phyloP scores from a whole-genome alignment of 2,329 filamentous ascomycete genomes.

The Colletotrichum siamense region DNA sequence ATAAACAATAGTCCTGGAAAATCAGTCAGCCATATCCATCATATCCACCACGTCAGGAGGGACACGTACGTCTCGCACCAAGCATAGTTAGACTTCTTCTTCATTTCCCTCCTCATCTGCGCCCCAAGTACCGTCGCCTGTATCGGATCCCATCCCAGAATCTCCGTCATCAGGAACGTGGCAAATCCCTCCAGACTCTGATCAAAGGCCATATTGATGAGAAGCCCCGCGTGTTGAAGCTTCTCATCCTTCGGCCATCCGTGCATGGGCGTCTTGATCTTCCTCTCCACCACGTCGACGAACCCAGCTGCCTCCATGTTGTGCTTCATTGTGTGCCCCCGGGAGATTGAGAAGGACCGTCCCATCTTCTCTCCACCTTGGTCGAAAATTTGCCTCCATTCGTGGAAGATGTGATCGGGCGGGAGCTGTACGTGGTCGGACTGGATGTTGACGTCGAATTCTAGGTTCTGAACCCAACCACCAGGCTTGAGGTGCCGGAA shows the following conservation, averaged over 20 bases:
- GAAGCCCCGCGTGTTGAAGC: constrained; percentile 18
- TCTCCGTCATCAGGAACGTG: constrained; percentile 29
- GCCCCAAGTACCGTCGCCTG: constrained; percentile 28
- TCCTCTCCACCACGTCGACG: constrained; percentile 20
- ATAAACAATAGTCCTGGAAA: neutral
- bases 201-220: constrained; percentile 28
- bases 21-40: neutral
- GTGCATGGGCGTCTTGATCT: constrained; percentile 24
- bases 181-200: constrained; percentile 33
- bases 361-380: constrained; percentile 28
- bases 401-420: constrained; percentile 30
- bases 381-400: constrained; percentile 29
- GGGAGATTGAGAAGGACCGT: constrained; percentile 25
- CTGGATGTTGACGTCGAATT: constrained; percentile 25
- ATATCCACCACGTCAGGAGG: rapidly evolving
- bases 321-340: constrained; percentile 24
- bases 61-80: constrained; percentile 11
- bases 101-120: constrained; percentile 26
- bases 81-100: constrained; percentile 1
- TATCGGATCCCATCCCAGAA: constrained; percentile 30
- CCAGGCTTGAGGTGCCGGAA: constrained; percentile 58
- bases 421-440: constrained; percentile 29
- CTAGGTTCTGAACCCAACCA: constrained; percentile 37
- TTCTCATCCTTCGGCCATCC: constrained; percentile 22
- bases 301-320: constrained; percentile 30